A percentile compares a stretch with the other conserved stretches of the same genome.
Conservation (phyloP, 129 eudicot genomes). For the Lactuca sativa region DNA sequence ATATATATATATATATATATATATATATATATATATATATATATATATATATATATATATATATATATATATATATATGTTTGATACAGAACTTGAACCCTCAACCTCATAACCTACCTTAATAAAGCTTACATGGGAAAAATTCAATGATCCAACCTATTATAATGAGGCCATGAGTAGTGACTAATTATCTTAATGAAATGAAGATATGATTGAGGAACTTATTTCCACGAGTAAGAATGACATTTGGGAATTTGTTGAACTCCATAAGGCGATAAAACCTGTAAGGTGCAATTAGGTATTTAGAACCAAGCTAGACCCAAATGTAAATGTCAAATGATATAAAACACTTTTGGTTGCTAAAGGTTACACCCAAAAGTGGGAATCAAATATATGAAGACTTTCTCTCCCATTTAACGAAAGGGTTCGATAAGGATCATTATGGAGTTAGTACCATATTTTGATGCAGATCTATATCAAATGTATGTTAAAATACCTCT, state of each 20-base stretch:
- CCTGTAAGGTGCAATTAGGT: not conserved
- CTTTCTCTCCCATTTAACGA: not conserved
- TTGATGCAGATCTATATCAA: not conserved
- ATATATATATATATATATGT: not conserved
- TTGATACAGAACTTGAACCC: too few species aligned
- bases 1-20: too few species aligned
- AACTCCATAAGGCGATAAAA: not conserved
- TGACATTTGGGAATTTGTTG: not conserved
- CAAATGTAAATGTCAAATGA: not conserved
- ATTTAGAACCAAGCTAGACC: not conserved
- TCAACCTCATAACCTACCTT: not conserved
- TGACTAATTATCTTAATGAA: not conserved
- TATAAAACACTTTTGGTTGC: not conserved
- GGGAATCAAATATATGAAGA: not conserved
- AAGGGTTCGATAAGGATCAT: not conserved
- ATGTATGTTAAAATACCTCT: not conserved
- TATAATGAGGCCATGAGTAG: not conserved
- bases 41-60: slow-evolving; percentile 9
- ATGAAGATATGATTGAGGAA: not conserved
- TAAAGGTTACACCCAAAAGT: not conserved
- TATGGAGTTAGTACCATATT: not conserved
- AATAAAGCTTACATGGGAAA: not conserved
- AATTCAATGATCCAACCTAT: not conserved
- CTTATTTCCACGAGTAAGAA: not conserved
- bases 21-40: not conserved